Evolutionary conservation across 106 monocot genomes (phyloP).

Genomic region (Dendrobium nobile): DNA sequence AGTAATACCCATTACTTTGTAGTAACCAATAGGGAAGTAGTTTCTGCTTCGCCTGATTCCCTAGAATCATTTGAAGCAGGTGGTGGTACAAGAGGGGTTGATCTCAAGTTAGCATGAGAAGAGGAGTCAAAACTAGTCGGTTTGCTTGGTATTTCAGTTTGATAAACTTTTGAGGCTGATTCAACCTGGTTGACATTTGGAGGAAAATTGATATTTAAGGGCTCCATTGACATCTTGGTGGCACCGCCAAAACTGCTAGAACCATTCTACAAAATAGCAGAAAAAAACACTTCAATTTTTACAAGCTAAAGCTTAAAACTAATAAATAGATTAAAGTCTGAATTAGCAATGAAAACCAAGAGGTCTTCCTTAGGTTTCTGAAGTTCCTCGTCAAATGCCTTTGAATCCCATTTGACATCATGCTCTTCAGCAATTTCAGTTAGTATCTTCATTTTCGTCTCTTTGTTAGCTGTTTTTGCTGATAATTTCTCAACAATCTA

Average conservation of each 20-base stretch:
- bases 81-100: slow-evolving; percentile 6
- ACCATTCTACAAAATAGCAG: slow-evolving; percentile 18
- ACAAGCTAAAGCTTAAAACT: too few relatives aligned
- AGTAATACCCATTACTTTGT: not conserved
- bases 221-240: slow-evolving; percentile 16
- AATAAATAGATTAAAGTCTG: not conserved
- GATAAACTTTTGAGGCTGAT: slow-evolving; percentile 9
- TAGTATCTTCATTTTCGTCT: slow-evolving; percentile 63
- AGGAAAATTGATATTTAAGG: slow-evolving; percentile 8
- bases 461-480: slow-evolving; percentile 53
- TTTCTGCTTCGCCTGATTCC: slow-evolving; percentile 16
- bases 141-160: slow-evolving; percentile 10
- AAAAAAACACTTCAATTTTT: not conserved
- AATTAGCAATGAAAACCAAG: slow-evolving; percentile 34
- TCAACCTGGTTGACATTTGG: slow-evolving; percentile 11
- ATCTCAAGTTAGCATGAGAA: slow-evolving; percentile 9
- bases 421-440: slow-evolving; percentile 71
- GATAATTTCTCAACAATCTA: slow-evolving; percentile 87
- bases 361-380: slow-evolving; percentile 41
- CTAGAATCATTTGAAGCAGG: slow-evolving; percentile 10
- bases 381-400: slow-evolving; percentile 55
- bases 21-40: not conserved
- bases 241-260: slow-evolving; percentile 34
- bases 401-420: slow-evolving; percentile 71
- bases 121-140: not conserved